A percentile compares a stretch with the other conserved stretches of the same genome.
These are phyloP conservation scores for Penicillium parvum DNA, from an alignment of 495 filamentous ascomycete species.

Conservation along the genomic window DNA sequence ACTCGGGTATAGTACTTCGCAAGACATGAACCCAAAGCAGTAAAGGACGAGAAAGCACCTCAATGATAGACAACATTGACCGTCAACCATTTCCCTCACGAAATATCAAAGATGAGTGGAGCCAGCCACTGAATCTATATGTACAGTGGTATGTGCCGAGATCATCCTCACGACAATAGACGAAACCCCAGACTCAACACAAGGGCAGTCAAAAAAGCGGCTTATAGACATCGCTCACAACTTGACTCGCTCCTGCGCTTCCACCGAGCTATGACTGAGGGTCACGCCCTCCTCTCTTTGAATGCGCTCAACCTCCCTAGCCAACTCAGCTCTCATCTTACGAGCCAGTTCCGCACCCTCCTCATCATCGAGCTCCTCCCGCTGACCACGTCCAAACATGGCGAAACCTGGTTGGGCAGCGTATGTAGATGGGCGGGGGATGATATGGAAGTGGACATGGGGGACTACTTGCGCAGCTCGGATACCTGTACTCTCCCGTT, in stretches of 20 bases:
- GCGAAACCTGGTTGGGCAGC: slow-evolving; percentile 54
- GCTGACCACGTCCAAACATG: slow-evolving; percentile 79
- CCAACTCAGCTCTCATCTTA: slow-evolving; percentile 58
- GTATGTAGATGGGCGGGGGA: slow-evolving; percentile 57
- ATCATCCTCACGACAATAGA: background rate
- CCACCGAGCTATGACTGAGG: slow-evolving; percentile 23
- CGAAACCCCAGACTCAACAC: background rate
- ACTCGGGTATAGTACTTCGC: background rate
- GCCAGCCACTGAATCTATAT: background rate
- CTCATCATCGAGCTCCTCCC: slow-evolving; percentile 83
- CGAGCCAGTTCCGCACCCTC: slow-evolving; percentile 63
- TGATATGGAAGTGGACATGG: slow-evolving; percentile 90
- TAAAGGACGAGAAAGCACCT: slow-evolving; percentile 1
- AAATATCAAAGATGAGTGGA: background rate
- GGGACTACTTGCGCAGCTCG: slow-evolving; percentile 85
- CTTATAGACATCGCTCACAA: slow-evolving; percentile 17
- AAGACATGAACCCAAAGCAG: background rate
- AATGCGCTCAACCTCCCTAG: slow-evolving; percentile 48
- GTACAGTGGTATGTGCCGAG: background rate
- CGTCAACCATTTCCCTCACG: no score
- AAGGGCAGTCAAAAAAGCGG: no score
- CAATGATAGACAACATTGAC: no score
- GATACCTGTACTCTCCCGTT: slow-evolving; percentile 43
- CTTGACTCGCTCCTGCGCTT: slow-evolving; percentile 20
- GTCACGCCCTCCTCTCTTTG: slow-evolving; percentile 40